Conservation (phyloP, 1,284 basidiomycete species). For the Puccinia coronata region DNA sequence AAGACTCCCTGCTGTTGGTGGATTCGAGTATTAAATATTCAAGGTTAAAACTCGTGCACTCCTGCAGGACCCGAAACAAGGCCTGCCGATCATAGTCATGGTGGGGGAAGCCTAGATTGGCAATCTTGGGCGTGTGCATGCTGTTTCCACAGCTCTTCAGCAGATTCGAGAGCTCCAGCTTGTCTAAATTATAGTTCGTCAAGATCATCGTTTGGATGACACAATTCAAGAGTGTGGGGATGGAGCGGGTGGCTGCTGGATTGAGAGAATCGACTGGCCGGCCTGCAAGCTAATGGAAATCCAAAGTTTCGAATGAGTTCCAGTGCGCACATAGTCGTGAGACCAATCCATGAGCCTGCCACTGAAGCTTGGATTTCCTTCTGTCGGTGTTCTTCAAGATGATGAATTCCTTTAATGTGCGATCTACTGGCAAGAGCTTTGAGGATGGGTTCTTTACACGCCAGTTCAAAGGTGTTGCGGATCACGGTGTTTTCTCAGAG, state of each 20-base stretch:
- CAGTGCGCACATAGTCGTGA: constrained; percentile 10
- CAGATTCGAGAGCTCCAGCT: neutral
- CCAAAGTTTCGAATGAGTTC: neutral
- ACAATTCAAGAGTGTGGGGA: neutral
- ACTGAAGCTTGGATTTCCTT: neutral
- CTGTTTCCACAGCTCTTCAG: neutral
- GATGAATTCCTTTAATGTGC: neutral
- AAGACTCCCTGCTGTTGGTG: neutral
- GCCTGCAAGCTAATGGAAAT: neutral
- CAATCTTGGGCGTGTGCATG: neutral
- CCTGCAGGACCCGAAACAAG: neutral
- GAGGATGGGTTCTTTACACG: neutral
- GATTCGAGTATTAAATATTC: neutral
- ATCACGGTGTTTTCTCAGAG: neutral
- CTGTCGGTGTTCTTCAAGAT: neutral
- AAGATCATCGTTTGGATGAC: neutral
- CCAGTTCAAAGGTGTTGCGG: neutral
- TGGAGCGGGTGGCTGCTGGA: neutral
- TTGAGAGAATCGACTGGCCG: neutral
- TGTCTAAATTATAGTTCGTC: neutral
- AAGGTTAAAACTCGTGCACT: neutral
- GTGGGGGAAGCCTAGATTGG: neutral
- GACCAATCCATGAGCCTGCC: neutral
- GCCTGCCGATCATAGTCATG: neutral
- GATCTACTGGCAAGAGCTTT: neutral